Percentiles rank a stretch among this genome's conserved stretches.
Conservation (phyloP, 2,329 filamentous ascomycete genomes). For the Cercospora sp. region DNA sequence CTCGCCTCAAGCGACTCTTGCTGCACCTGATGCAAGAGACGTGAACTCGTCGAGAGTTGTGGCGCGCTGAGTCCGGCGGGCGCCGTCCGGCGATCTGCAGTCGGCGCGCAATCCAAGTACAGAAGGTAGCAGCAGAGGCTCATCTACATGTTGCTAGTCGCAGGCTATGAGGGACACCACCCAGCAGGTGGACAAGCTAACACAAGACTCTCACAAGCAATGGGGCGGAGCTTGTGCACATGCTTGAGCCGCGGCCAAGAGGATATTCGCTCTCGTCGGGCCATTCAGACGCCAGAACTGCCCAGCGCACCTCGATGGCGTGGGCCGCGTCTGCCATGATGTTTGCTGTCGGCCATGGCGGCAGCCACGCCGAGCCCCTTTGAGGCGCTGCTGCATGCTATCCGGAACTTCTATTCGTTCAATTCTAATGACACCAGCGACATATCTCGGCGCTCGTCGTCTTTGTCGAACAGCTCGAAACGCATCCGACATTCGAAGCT, state of each 20-base stretch:
- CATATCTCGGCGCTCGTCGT: neutral
- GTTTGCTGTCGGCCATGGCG: conserved; percentile 3
- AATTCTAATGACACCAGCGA: conserved; percentile 15
- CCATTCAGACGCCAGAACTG: conserved; percentile 11
- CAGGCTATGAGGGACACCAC: neutral
- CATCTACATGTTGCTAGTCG: neutral
- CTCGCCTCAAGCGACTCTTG: neutral
- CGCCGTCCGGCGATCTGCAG: neutral
- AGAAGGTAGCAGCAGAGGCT: conserved; percentile 8
- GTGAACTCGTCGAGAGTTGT: neutral
- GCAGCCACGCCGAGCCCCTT: neutral
- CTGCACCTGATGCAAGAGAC: neutral
- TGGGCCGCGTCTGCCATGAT: neutral
- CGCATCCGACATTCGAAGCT: conserved; percentile 21
- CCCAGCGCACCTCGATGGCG: neutral
- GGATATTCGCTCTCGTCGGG: conserved; percentile 2
- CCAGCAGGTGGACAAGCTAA: conserved; percentile 6
- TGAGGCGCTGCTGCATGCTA: neutral
- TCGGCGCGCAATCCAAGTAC: conserved; percentile 5
- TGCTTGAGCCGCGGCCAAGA: conserved; percentile 15
- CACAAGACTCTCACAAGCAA: conserved; percentile 16
- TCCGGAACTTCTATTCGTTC: conserved; percentile 13
- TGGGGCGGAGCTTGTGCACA: conserved; percentile 17
- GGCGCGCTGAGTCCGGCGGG: neutral
- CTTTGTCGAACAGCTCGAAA: conserved; percentile 14